Percentiles rank a stretch among this genome's conserved stretches.
Conservation (phyloP, 345 rosid species). For the Aquilaria malaccensis region DNA sequence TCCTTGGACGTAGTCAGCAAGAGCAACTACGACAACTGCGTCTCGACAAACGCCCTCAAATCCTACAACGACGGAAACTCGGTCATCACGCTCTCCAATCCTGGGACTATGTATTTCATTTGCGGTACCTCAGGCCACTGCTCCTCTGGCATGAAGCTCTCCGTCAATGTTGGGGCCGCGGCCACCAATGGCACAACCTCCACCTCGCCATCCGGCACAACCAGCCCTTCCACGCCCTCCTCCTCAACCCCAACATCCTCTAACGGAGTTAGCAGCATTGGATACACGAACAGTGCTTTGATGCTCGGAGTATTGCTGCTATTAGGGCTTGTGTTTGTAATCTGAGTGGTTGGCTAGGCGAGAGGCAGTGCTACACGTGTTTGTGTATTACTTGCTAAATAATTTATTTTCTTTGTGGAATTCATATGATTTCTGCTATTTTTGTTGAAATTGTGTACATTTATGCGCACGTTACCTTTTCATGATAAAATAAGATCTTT, state of each 20-base stretch:
- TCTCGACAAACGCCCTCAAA: neutral
- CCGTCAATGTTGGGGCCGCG: constrained; percentile 19
- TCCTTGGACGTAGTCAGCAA: constrained; percentile 16
- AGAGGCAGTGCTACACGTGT: constrained; percentile 48
- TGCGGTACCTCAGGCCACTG: constrained; percentile 21
- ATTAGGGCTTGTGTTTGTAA: constrained; percentile 16
- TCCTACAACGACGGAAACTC: constrained; percentile 10
- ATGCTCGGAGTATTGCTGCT: constrained; percentile 17
- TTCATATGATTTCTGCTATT: too few species aligned
- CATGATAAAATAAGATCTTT: too few species aligned
- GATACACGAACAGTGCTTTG: neutral
- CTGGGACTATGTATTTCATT: constrained; percentile 10
- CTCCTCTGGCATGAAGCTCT: constrained; percentile 12
- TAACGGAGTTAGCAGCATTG: constrained; percentile 15
- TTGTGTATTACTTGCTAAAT: too few species aligned
- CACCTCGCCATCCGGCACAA: constrained; percentile 11
- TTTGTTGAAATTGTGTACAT: too few species aligned
- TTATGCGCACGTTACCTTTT: too few species aligned
- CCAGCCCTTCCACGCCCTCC: constrained; percentile 15
- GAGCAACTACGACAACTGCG: constrained; percentile 22
- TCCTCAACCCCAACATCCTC: constrained; percentile 8
- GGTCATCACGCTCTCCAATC: constrained; percentile 2
- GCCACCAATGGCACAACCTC: neutral
- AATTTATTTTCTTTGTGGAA: too few species aligned
- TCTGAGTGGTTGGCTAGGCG: constrained; percentile 27